phyloP scores from a whole-genome alignment of 768 basidiomycete species.

The Dendrothele bispora region DNA sequence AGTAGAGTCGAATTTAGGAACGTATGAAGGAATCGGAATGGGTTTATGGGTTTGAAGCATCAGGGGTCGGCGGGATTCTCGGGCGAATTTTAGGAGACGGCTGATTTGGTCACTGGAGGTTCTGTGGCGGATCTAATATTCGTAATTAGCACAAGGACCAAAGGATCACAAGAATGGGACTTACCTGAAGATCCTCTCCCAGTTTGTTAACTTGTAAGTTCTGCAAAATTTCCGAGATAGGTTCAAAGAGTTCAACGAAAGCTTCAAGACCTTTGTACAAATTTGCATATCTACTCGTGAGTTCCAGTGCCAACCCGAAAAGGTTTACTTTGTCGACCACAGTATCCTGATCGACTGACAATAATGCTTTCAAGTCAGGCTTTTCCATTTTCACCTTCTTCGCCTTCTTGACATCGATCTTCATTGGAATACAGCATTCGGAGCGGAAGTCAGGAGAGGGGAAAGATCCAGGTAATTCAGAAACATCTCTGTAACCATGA shows the following conservation, averaged over 20 bases:
- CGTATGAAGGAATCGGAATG: slow-evolving; percentile 90
- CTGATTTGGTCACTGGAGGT: slow-evolving; percentile 48
- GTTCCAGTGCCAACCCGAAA: slow-evolving; percentile 57
- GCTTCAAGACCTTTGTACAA: slow-evolving; percentile 77
- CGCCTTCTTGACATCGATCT: slow-evolving; percentile 39
- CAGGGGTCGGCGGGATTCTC: slow-evolving; percentile 74
- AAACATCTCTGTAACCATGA: slow-evolving; percentile 43
- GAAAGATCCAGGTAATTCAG: slow-evolving; percentile 66
- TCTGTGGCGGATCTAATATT: slow-evolving; percentile 44
- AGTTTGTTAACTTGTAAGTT: slow-evolving; percentile 47
- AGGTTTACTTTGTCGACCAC: slow-evolving; percentile 77
- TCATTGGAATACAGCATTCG: slow-evolving; percentile 37
- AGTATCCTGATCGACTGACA: slow-evolving; percentile 30
- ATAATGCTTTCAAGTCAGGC: slow-evolving; percentile 47
- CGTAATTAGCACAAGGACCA: slow-evolving; percentile 7
- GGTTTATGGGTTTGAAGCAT: slow-evolving; percentile 91
- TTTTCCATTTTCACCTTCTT: slow-evolving; percentile 40
- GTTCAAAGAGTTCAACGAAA: slow-evolving; percentile 84
- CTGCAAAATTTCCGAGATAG: slow-evolving; percentile 59
- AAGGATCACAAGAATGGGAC: slow-evolving; percentile 8
- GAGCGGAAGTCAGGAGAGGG: slow-evolving; percentile 70
- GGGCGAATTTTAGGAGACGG: slow-evolving; percentile 72
- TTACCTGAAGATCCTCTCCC: slow-evolving; percentile 57
- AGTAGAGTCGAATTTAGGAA: slow-evolving; percentile 87
- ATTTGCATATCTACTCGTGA: slow-evolving; percentile 70